Percentiles rank a stretch among this genome's conserved stretches.
Conservation (phyloP, 768 basidiomycete genomes). For the Rhodotorula kratochvilovae region DNA sequence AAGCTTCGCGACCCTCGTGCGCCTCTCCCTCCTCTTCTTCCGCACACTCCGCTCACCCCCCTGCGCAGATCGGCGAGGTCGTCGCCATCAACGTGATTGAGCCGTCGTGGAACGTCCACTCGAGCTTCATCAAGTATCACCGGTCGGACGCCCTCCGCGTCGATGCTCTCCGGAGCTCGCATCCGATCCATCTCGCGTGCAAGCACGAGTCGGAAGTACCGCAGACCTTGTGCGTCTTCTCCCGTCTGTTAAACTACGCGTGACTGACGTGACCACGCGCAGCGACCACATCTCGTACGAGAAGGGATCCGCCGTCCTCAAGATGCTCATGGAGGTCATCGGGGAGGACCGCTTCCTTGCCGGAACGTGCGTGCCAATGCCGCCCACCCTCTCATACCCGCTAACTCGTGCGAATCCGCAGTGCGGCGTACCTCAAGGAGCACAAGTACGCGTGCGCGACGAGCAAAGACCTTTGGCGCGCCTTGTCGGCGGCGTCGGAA, state of each 20-base stretch:
- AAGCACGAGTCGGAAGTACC: constrained; percentile 54
- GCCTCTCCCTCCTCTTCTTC: not conserved
- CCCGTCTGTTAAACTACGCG: rapidly evolving
- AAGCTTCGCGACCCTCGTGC: constrained; percentile 47
- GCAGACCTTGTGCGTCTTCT: constrained; percentile 6
- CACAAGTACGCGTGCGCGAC: constrained; percentile 77
- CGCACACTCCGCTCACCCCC: too few relatives aligned
- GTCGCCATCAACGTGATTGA: constrained; percentile 62
- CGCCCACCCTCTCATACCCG: not conserved
- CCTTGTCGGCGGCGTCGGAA: constrained; percentile 68
- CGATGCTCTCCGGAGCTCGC: constrained; percentile 80
- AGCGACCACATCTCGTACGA: constrained; percentile 47
- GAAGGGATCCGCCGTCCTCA: constrained; percentile 61
- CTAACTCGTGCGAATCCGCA: constrained; percentile 47
- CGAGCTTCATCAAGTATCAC: constrained; percentile 70
- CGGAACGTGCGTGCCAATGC: constrained; percentile 20
- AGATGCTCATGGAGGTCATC: constrained; percentile 84
- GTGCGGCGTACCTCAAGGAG: constrained; percentile 80
- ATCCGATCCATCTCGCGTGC: constrained; percentile 87
- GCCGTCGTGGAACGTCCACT: constrained; percentile 60
- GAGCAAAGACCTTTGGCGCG: constrained; percentile 81
- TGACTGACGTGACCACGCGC: not conserved
- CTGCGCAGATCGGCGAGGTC: constrained; percentile 67
- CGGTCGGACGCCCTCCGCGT: constrained; percentile 70
- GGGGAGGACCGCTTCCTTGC: constrained; percentile 73